Percentiles rank a stretch among this genome's conserved stretches.
phyloP scores from a whole-genome alignment of 345 rosid genomes.

The Corymbia maculata region DNA sequence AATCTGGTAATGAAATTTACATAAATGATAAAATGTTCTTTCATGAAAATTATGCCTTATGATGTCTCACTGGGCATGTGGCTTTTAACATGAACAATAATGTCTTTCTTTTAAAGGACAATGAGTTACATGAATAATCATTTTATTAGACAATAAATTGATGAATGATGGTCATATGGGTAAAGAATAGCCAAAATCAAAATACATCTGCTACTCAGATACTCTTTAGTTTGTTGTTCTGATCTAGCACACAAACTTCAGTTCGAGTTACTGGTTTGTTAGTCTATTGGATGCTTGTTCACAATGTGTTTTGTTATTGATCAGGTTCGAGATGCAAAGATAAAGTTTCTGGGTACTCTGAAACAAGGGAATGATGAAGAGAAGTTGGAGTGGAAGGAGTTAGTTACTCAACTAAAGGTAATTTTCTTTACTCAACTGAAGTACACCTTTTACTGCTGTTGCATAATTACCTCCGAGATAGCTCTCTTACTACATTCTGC shows the following conservation, averaged over 20 bases:
- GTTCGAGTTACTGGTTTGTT: neutral
- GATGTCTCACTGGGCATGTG: neutral
- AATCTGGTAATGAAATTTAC: neutral
- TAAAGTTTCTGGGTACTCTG: conserved; percentile 62
- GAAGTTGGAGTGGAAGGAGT: conserved; percentile 62
- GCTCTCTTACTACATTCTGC: neutral
- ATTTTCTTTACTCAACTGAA: neutral
- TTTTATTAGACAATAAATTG: neutral
- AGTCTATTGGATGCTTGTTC: neutral
- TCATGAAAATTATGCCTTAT: neutral
- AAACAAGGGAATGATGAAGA: conserved; percentile 78
- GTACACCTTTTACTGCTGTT: neutral
- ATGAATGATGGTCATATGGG: neutral
- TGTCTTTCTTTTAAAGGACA: neutral
- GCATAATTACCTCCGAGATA: neutral
- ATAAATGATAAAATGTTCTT: neutral
- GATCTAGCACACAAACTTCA: neutral
- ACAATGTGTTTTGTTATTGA: conserved; percentile 5
- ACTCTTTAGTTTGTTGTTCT: neutral
- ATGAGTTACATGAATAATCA: neutral
- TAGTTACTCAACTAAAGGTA: conserved; percentile 67
- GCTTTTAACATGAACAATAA: neutral
- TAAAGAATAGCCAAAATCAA: neutral
- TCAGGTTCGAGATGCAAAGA: conserved; percentile 85
- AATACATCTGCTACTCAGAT: neutral